These are phyloP conservation scores for Ceratocystis albifundus DNA, from an alignment of 2,329 filamentous ascomycete genomes.

Conservation along the genomic window DNA sequence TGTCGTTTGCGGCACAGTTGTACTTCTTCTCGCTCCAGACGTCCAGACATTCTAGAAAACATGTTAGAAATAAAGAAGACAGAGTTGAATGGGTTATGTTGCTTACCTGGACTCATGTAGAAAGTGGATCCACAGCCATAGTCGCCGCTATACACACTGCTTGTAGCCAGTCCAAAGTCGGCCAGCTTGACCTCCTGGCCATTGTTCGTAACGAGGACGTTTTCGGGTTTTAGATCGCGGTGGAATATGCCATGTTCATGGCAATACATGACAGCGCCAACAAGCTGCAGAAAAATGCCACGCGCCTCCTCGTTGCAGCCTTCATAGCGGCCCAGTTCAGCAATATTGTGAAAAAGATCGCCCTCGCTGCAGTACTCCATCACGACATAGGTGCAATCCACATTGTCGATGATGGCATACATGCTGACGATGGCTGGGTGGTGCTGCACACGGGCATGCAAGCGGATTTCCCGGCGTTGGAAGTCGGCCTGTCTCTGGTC, in stretches of 20 bases:
- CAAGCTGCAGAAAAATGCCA: constrained; percentile 81
- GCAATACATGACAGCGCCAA: constrained; percentile 94
- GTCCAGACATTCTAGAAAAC: constrained; percentile 67
- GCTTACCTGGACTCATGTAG: constrained; percentile 97
- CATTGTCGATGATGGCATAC: constrained; percentile 81
- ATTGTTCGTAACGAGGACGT: constrained; percentile 81
- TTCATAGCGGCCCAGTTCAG: constrained; percentile 83
- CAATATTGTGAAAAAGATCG: constrained; percentile 95
- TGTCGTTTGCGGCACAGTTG: constrained; percentile 84
- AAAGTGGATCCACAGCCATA: constrained; percentile 98
- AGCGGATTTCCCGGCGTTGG: constrained; percentile 82
- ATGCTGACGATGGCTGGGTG: constrained; percentile 92
- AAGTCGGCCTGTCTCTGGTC: constrained; percentile 79
- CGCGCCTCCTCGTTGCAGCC: constrained; percentile 82
- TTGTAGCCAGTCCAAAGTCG: constrained; percentile 91
- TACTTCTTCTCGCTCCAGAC: constrained; percentile 67
- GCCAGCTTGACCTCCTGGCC: constrained; percentile 89
- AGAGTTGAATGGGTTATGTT: constrained; percentile 24
- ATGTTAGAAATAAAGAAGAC: constrained; percentile 27
- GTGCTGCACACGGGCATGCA: constrained; percentile 78
- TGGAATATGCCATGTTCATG: constrained; percentile 92
- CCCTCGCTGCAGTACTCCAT: constrained; percentile 96
- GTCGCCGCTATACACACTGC: constrained; percentile 72
- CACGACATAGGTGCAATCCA: constrained; percentile 89
- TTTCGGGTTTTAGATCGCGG: constrained; percentile 94